Evolutionary conservation across 495 filamentous ascomycete genomes (phyloP).

Genomic region (Neurospora africana): DNA sequence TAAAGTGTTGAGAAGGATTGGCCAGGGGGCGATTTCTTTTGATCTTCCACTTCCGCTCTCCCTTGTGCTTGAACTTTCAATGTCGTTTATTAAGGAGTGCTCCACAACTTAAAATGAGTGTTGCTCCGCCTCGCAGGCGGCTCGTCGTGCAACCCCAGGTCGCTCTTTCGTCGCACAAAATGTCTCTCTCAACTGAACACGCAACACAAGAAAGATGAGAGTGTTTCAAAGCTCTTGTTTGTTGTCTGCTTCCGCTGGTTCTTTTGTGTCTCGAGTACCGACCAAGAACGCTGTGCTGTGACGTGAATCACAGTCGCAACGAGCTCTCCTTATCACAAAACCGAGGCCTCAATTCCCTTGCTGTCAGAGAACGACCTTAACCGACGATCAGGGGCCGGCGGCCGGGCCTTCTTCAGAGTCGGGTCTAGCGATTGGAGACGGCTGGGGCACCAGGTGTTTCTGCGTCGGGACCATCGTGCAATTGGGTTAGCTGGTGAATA

Average conservation of each 20-base stretch:
- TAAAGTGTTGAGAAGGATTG: not conserved
- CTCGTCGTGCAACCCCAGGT: not conserved
- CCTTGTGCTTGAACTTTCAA: not conserved
- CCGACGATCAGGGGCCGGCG: not conserved
- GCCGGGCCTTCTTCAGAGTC: not conserved
- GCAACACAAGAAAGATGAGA: not conserved
- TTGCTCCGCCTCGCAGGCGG: not conserved
- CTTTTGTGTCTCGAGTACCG: not conserved
- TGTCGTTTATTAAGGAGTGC: not conserved
- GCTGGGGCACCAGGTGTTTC: not conserved
- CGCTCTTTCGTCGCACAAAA: not conserved
- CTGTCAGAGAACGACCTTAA: not conserved
- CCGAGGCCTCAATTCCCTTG: not conserved
- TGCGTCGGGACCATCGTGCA: not conserved
- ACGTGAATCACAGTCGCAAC: not conserved
- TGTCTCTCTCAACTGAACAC: not conserved
- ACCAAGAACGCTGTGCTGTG: not conserved
- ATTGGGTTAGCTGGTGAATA: not conserved
- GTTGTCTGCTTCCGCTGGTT: not conserved
- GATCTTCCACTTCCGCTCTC: not conserved
- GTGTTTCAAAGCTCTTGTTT: not conserved
- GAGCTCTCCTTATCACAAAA: not conserved
- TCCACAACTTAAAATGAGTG: not conserved
- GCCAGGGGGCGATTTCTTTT: not conserved
- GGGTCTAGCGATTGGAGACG: not conserved